Base-by-base conservation (phyloP, 352 stramenopile species). In the Paralagenidium karlingii region DNA sequence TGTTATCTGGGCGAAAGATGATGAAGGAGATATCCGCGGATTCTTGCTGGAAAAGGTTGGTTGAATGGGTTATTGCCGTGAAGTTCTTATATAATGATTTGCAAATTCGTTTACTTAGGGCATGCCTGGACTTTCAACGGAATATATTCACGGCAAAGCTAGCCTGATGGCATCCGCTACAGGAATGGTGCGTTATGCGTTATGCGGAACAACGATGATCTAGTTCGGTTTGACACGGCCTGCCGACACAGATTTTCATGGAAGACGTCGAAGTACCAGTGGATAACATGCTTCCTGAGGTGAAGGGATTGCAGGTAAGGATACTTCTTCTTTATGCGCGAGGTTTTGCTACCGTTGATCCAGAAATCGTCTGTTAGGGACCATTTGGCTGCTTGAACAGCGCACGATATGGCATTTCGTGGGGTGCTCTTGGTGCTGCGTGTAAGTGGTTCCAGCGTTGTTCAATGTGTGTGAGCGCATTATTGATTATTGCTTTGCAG, bases 311-410 rank as follows among this genome's bases (percentile, higher is more conserved):
- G 21, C 89, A 92, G 62, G 63, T 70, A 54, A 7, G n/a, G n/a
- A n/a, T n/a, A n/a, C n/a, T n/a, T n/a, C n/a, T n/a, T n/a, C n/a
- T n/a, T n/a, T n/a, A n/a, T n/a, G n/a, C n/a, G n/a, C n/a, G n/a
- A n/a, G n/a, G n/a, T n/a, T n/a, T n/a, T n/a, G 38, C n/a, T 18
- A 7, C 22, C 33, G 6, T 13, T n/a, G 7, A 19, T 20, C 3
- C 9, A 22, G 20, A 21, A 43, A 32, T 13, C 12, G 9, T 21
- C 37, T 10, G 10, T 16, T 62, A 82, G 51, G 94, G 92, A n/a
- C 94, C 95, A 10, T 99, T 99, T 60, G 93, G 77, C 27, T 99
- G 95, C 51, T 53, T 99, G 12, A 98, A 98, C 66, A 98, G 93
- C 52, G 95, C 95, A 34, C 80, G 95, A 18, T 98, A 92, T 54